Evolutionary conservation across 2,329 filamentous ascomycete genomes (phyloP), one percentile per base, ranked within the genome.

Genomic region (Coniochaeta sp.): DNA sequence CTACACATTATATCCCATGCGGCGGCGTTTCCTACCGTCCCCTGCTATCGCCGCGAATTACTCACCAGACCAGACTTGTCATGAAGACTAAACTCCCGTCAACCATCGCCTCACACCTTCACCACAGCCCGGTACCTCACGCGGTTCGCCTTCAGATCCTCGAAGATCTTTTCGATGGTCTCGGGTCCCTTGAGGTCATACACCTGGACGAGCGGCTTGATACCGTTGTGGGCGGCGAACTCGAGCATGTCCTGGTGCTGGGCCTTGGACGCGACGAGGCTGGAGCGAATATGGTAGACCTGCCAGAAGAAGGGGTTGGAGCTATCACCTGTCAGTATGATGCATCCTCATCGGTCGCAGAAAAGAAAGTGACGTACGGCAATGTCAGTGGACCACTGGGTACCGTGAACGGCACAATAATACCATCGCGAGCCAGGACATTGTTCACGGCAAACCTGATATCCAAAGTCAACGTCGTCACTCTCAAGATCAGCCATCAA

Each of bases 181-280:
- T 63, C 57, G 16, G 58, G 48, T 20, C 57, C 53, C 27, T 60
- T 57, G 52, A 59, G 55, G 8, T 56, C 53, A 33, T 48, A 50
- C 24, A 53, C 28, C 67, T 80, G 67, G 20, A 74, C 65, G 28
- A 81, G 67, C 1, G 79, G 77, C 61, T 71, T 71, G 58, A 82
- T 75, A 10, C 69, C 60, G 59, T 82, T 76, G 14, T 68, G 62
- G 14, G 78, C 75, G 0, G 77, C 76, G 54, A 82, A 82, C 8
- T 74, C 70, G 28, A 82, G 66, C 77, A 82, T 82, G 48, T 76
- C 70, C 33, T 69, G 65, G 57, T 81, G 76, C 16, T 51, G 46
- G 47, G 48, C 57, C 52, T 30, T 48, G 45, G 54, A 56, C 4
- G 54, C 54, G 6, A 53, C 52, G 7, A 56, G 50, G 33, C 31